phyloP scores from a whole-genome alignment of 495 filamentous ascomycete genomes.

The Podospora pseudocomata region DNA sequence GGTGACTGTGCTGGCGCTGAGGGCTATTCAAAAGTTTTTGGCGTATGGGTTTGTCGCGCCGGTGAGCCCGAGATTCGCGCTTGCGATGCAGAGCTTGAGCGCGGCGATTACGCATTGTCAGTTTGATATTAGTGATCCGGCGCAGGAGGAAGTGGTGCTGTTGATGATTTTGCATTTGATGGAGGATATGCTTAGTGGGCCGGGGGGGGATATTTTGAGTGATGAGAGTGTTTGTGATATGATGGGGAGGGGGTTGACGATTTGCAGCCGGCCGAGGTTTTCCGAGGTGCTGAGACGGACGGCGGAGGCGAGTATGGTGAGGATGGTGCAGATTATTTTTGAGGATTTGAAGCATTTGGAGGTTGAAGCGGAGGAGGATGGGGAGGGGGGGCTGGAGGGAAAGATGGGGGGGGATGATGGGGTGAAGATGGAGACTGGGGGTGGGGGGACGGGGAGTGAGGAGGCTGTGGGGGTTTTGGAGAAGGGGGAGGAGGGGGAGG shows the following conservation, averaged over 20 bases:
- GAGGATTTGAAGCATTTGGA: constrained; percentile 84
- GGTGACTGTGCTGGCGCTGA: constrained; percentile 89
- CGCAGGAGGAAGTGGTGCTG: constrained; percentile 91
- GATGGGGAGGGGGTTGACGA: constrained; percentile 98
- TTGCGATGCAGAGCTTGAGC: constrained; percentile 92
- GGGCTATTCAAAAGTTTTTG: constrained; percentile 97
- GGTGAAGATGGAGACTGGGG: constrained; percentile 87
- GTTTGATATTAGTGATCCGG: constrained; percentile 92
- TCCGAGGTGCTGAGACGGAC: constrained; percentile 87
- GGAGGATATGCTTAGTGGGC: constrained; percentile 94
- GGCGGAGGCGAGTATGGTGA: constrained; percentile 95
- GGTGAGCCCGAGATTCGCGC: constrained; percentile 75
- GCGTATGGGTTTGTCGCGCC: constrained; percentile 85
- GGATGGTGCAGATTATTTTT: constrained; percentile 98
- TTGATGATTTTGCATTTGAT: constrained; percentile 93
- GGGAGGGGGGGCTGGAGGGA: constrained; percentile 55
- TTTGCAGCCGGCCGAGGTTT: constrained; percentile 90
- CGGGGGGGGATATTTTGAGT: constrained; percentile 83
- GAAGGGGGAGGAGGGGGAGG: constrained; percentile 21
- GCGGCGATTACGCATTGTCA: constrained; percentile 96
- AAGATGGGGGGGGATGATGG: constrained; percentile 62
- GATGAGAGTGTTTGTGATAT: constrained; percentile 98
- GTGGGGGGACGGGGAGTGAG: constrained; percentile 61
- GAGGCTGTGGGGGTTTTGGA: constrained; percentile 13
- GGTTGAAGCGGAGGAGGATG: constrained; percentile 59